These are phyloP conservation scores for Aspergillus steynii DNA, from an alignment of 495 filamentous ascomycete genomes.

Conservation along the genomic window DNA sequence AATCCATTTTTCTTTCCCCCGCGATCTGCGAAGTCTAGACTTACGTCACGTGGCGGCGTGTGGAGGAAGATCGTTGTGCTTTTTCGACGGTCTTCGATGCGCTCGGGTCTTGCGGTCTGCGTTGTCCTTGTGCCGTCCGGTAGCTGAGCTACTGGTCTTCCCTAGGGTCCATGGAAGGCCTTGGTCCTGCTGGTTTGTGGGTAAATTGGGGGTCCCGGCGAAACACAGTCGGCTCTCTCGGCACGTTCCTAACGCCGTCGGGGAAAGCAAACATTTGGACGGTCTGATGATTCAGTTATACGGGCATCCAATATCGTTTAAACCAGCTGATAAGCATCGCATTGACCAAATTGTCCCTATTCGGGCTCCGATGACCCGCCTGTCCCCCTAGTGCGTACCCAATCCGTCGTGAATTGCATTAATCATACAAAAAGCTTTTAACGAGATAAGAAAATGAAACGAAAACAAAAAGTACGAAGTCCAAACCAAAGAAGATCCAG, in stretches of 20 bases:
- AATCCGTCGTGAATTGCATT: constrained; percentile 19
- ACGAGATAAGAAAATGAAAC: constrained; percentile 6
- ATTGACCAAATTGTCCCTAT: neutral
- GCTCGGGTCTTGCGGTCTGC: neutral
- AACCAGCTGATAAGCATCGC: too few relatives aligned
- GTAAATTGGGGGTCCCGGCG: too few relatives aligned
- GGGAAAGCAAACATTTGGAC: too few relatives aligned
- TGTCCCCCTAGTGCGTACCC: constrained; percentile 1
- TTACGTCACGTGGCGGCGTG: constrained; percentile 1
- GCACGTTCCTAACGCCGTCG: too few relatives aligned
- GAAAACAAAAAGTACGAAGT: neutral
- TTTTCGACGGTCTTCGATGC: neutral
- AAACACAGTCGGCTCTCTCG: too few relatives aligned
- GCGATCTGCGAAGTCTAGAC: constrained; percentile 9
- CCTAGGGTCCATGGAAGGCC: too few relatives aligned
- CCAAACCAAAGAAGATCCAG: neutral
- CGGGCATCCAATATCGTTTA: too few relatives aligned
- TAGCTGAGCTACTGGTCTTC: too few relatives aligned
- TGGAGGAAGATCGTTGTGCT: neutral
- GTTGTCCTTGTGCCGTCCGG: neutral
- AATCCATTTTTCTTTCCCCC: constrained; percentile 1
- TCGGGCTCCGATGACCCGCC: neutral
- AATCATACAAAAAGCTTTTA: constrained; percentile 18
- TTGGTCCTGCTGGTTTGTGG: too few relatives aligned
- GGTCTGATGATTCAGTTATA: too few relatives aligned